A percentile compares a stretch with the other conserved stretches of the same genome.
Evolutionary conservation across 2,329 filamentous ascomycete species (phyloP).

Genomic region (Colletotrichum costaricense): DNA sequence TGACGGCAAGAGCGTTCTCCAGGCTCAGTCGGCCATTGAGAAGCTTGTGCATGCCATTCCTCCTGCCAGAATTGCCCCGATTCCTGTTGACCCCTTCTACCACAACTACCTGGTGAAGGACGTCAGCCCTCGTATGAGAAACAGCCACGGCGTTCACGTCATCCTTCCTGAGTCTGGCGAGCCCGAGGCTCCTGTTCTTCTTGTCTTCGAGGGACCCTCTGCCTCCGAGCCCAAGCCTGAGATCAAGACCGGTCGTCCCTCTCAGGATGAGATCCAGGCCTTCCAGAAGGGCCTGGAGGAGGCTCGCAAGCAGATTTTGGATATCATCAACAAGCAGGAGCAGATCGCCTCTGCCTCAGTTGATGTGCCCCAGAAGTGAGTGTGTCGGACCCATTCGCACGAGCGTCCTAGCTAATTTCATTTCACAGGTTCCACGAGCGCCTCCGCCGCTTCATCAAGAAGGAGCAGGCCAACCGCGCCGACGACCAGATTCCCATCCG

Average conservation of each 20-base stretch:
- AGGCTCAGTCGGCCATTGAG: conserved; percentile 80
- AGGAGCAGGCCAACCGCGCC: conserved; percentile 69
- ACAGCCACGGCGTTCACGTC: conserved; percentile 78
- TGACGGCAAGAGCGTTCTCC: conserved; percentile 84
- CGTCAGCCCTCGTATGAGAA: conserved; percentile 71
- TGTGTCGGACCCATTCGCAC: conserved; percentile 1
- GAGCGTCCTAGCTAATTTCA: conserved; percentile 40
- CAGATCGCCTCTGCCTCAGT: conserved; percentile 60
- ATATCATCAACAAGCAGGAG: conserved; percentile 70
- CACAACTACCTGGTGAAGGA: conserved; percentile 77
- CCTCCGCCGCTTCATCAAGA: conserved; percentile 72
- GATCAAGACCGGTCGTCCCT: conserved; percentile 36
- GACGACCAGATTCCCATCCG: conserved; percentile 69
- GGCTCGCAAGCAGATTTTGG: conserved; percentile 67
- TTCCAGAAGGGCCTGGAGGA: conserved; percentile 68
- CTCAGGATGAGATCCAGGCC: conserved; percentile 57
- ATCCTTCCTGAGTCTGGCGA: conserved; percentile 76
- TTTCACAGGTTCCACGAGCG: conserved; percentile 67
- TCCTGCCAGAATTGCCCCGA: conserved; percentile 74
- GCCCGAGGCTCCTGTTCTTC: conserved; percentile 70
- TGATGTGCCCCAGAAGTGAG: conserved; percentile 69
- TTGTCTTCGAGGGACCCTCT: conserved; percentile 78
- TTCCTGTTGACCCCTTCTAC: conserved; percentile 83
- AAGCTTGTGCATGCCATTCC: conserved; percentile 80
- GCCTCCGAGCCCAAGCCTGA: conserved; percentile 34